Base-by-base conservation (phyloP, 495 filamentous ascomycete genomes). In the Pseudevernia furfuracea region DNA sequence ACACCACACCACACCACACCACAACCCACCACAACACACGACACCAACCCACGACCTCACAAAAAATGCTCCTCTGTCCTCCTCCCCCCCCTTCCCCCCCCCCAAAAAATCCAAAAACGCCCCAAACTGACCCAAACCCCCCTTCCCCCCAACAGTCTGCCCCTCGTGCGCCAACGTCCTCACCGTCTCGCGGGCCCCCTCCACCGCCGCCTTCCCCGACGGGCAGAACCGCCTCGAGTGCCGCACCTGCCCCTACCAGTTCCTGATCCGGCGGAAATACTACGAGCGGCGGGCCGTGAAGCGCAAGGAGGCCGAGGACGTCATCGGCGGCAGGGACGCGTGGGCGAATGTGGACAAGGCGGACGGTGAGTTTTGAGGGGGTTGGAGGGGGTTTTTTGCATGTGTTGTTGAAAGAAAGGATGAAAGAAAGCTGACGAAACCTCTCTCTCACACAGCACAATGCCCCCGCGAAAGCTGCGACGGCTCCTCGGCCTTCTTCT, bases 301-400 rank as follows among this genome's bases (percentile, higher is more conserved):
- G 72, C 80, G 86, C 64, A 92, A 92, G 72, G 90, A 95, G 69
- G 86, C 89, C 61, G 93, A 97, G 67, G 91, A 95, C 71, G 89
- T 97, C 15, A 87, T 97, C 74, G 94, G 92, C 38, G 92, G 93
- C 32, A 83, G 87, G 49, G 87, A 87, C 12, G 87, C 87, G 15
- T 96, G 92, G 87, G 89, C 89, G 64, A 96, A 97, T 74, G 92
- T 92, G 41, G 86, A 96, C 68, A 89, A 89, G 78, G 83, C 85
- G 53, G 78, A 77, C 48, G 82, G 86, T 87, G 75, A 72, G 80
- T 32, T 67, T 61, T 66, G 48, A 7, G 28, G 11, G n/a, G 34
- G 34, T 3, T 3, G 34, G 48, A 6, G 28, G 11, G n/a, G n/a
- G n/a, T n/a, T n/a, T n/a, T n/a, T n/a, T n/a, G n/a, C n/a, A n/a